Base-by-base conservation (phyloP, 192 early-diverging fungal species). In the Rhizoclosmatium globosum region DNA sequence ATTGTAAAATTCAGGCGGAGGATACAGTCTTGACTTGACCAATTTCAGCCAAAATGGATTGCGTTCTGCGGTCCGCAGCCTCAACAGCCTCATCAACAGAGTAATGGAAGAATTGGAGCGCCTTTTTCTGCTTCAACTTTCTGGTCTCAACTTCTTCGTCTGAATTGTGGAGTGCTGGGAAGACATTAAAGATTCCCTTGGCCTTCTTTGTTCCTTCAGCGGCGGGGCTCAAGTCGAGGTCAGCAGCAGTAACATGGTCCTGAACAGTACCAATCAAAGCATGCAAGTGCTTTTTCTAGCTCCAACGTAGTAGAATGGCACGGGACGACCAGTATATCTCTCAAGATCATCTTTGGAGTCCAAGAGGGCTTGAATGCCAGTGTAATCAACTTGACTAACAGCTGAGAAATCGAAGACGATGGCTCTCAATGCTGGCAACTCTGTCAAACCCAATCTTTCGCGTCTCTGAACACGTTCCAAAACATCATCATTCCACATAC, bases 391-490 rank as follows among this genome's bases (percentile, higher is more conserved):
- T 39, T 88, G 74, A 46, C 92, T 91, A 31, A 96, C 94, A 39
- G 88, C 91, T 0, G 91, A 86, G 64, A 97, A 91, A 78, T 97
- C 96, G 62, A 97, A 87, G 45, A 97, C 85, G 31, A 96, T 79
- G 1, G 94, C 91, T 39, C 88, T 85, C 38, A 96, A 83, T 2
- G 82, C 73, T 11, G 79, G 83, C 41, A 82, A 74, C 9, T 3
- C 9, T 0, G 53, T 56, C 13, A 41, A 15, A 0, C 67, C 67
- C 31, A 7, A 1, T 44, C 46, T 68, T 68, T 45, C 17, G 15
- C 61, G 44, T 0, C 17, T 59, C 21, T 38, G 39, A 45, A 77
- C 21, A 6, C 78, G 71, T 2, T 79, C 70, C n/a, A 79, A 80
- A 19, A 83, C 82, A 67, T 86, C 79, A 43, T 86, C 85, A 72